phyloP scores from a whole-genome alignment of 148 eudicot genomes.

The Chenopodium berlandieri region DNA sequence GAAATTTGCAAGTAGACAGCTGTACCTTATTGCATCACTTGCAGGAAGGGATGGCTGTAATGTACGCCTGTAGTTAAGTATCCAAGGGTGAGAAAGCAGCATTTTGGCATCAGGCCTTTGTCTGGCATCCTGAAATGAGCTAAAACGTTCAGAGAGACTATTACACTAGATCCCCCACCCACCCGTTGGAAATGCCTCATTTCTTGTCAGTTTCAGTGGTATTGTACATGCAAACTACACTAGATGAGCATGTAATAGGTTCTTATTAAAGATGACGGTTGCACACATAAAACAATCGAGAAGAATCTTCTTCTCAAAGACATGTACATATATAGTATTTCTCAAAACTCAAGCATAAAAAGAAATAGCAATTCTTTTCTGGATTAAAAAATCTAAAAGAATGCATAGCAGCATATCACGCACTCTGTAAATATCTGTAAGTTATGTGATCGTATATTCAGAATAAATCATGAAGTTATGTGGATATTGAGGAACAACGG shows the following conservation, averaged over 20 bases:
- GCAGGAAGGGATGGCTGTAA: conserved; percentile 79
- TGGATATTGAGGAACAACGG: not conserved
- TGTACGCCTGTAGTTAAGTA: conserved; percentile 84
- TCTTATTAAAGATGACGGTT: too few species aligned
- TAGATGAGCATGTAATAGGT: not conserved
- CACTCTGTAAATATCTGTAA: not conserved
- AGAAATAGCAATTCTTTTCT: not conserved
- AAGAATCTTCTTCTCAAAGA: not conserved
- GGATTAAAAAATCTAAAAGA: not conserved
- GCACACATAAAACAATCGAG: too few species aligned
- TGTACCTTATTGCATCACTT: conserved; percentile 72
- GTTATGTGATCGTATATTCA: too few species aligned
- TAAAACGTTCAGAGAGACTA: conserved; percentile 1
- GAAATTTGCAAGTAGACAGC: not conserved
- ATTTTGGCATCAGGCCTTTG: conserved; percentile 98
- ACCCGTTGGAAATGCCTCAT: not conserved
- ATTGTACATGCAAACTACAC: not conserved
- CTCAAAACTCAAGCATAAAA: not conserved
- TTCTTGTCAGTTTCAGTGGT: not conserved
- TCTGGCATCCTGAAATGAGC: conserved; percentile 84
- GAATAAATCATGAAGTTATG: not conserved
- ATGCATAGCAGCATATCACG: not conserved
- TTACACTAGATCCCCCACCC: not conserved
- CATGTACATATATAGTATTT: not conserved
- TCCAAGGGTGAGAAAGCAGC: conserved; percentile 95